Evolutionary conservation across 148 eudicot genomes (phyloP), one percentile per base, ranked within the genome.

Genomic region (Suaeda aralocaspica): DNA sequence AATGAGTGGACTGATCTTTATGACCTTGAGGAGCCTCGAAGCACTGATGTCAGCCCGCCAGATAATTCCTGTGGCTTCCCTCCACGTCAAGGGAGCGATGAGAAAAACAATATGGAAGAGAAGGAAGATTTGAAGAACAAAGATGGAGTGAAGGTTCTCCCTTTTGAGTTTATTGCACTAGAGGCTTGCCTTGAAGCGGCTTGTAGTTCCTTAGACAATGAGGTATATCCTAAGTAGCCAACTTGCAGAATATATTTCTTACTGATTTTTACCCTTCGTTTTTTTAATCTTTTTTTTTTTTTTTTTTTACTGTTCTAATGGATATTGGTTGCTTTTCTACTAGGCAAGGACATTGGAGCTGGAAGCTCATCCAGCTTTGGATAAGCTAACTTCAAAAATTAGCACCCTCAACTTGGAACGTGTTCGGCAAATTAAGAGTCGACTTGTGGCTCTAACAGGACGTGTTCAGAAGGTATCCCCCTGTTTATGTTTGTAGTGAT

Each of bases 341-440:
- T 36, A 94, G 99, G 99, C 99, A 72, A 86, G 89, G 82, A 91
- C 97, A 59, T 75, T 94, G 88, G 99, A 94, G 82, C 97, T 82
- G 81, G 99, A 94, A 87, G 97, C 99, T 73, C 97, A 94, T 83
- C 99, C 99, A 55, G 99, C 97, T 52, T 81, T 94, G 72, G 99
- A 94, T 80, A 94, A 89, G 86, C 82, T 94, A 80, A 91, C 99
- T 64, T 85, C 99, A 66, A 89, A 94, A 76, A 94, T 94, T 66
- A 94, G 97, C 77, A 94, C 97, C 67, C 93, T 91, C 79, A 94
- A 94, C 78, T 80, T 94, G 88, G 99, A 94, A 72, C 92, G 99
- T 69, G 99, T 94, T 69, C 87, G 97, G 10, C 99, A 94, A 78
- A 94, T 94, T 63, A 94, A 94, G 81, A 91, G 97, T 75, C 97